Base-by-base conservation (phyloP, 1,284 basidiomycete species). In the Marasmius sp. region DNA sequence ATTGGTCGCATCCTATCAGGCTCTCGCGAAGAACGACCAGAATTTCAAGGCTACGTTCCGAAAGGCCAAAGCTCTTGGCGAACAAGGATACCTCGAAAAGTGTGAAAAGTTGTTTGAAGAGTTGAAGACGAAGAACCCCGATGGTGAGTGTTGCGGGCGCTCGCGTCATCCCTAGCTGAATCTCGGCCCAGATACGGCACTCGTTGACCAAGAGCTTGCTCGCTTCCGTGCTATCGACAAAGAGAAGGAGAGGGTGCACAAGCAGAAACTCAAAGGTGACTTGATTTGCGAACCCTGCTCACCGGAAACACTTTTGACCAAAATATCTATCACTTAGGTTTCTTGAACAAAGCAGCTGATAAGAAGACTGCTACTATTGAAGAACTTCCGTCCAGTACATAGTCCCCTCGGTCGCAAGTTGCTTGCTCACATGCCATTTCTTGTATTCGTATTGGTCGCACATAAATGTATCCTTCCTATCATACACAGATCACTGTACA, bases 41-140 rank as follows among this genome's bases (percentile, higher is more conserved):
- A 93, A 93, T 70, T 84, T 80, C 71, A 93, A 93, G 69, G 91
- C 88, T 0, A 76, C 87, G 72, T 93, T 89, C 75, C 81, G 91
- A 33, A 93, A 92, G 71, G 91, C 82, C n/a, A 92, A 91, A 72
- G 91, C 87, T 0, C 73, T 89, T 7, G 88, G 86, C 22, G 89
- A 92, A 69, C 81, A 82, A 62, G 91, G 92, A 1, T 91, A 79
- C 69, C 86, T 85, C 65, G 90, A 93, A 66, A 89, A 86, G 69
- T 87, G 90, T 2, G 80, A 86, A 62, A 81, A 78, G 65, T 79
- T 87, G 48, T 76, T 93, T 38, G 76, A 83, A 52, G 88, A 91
- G 27, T 72, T 92, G 41, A 82, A 86, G 66, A 79, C 77, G 67
- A 82, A 89, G 70, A 86, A 84, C 60, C 81, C 86, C 22, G 67